Conservation (phyloP, 192 early-diverging fungal genomes). For the Coemansia sp. region DNA sequence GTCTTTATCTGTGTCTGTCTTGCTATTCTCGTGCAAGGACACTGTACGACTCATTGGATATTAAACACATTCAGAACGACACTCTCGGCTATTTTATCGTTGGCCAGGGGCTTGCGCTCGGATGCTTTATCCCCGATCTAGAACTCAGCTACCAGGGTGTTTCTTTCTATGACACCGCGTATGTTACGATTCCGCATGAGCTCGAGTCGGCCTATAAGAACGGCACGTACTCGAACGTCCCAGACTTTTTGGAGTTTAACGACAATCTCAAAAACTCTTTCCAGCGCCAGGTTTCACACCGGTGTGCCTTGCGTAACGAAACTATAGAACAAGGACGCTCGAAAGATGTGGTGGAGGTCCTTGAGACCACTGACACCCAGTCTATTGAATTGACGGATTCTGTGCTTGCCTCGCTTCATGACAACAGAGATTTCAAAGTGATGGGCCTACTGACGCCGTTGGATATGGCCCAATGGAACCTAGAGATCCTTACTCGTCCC, state of each 20-base stretch:
- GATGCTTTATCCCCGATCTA: slow-evolving; percentile 50
- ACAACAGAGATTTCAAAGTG: slow-evolving; percentile 74
- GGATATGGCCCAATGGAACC: slow-evolving; percentile 28
- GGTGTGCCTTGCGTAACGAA: slow-evolving; percentile 69
- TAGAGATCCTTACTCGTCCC: slow-evolving; percentile 45
- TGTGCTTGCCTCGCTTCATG: slow-evolving; percentile 36
- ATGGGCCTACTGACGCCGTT: slow-evolving; percentile 52
- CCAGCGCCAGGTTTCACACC: slow-evolving; percentile 68
- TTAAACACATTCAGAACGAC: slow-evolving; percentile 93
- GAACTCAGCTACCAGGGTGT: slow-evolving; percentile 61
- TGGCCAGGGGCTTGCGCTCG: slow-evolving; percentile 37
- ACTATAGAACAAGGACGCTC: slow-evolving; percentile 54
- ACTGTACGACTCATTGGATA: slow-evolving; percentile 71
- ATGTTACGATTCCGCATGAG: slow-evolving; percentile 84
- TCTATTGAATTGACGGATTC: slow-evolving; percentile 63
- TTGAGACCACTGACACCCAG: slow-evolving; percentile 58
- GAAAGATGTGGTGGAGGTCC: slow-evolving; percentile 56
- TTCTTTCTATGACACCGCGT: slow-evolving; percentile 75
- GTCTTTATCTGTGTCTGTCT: slow-evolving; percentile 74
- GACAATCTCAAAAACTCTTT: slow-evolving; percentile 70
- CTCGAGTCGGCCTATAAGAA: slow-evolving; percentile 80
- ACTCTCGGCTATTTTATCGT: slow-evolving; percentile 66
- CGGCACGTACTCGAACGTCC: slow-evolving; percentile 86
- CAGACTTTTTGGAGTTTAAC: slow-evolving; percentile 85
- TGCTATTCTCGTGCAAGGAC: slow-evolving; percentile 61